Conservation (phyloP, 495 filamentous ascomycete genomes). For the Penicillium egyptiacum region DNA sequence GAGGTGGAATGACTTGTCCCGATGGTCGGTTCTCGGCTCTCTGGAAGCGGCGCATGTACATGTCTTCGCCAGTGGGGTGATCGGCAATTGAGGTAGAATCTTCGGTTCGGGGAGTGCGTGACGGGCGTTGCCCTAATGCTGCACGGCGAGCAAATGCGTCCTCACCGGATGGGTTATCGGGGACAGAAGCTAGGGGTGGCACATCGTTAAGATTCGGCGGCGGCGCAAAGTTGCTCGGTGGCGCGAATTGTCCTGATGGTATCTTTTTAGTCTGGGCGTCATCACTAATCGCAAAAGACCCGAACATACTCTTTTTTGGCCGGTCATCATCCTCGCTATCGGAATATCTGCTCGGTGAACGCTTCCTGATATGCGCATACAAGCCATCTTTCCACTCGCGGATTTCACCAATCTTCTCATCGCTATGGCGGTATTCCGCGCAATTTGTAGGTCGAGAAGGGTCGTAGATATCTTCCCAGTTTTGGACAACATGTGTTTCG, state of each 20-base stretch:
- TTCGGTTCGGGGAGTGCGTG: slow-evolving; percentile 39
- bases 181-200: slow-evolving; percentile 38
- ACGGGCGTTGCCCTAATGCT: slow-evolving; percentile 39
- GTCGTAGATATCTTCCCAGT: slow-evolving; percentile 96
- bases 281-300: neutral
- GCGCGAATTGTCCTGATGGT: slow-evolving; percentile 65
- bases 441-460: slow-evolving; percentile 80
- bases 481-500: slow-evolving; percentile 59
- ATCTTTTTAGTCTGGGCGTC: slow-evolving; percentile 6
- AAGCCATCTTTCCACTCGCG: slow-evolving; percentile 86
- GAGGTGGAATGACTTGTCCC: slow-evolving; percentile 33
- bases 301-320: slow-evolving; percentile 52
- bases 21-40: slow-evolving; percentile 34
- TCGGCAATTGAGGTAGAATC: slow-evolving; percentile 45
- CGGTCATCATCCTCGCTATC: slow-evolving; percentile 58
- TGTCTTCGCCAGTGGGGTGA: slow-evolving; percentile 65
- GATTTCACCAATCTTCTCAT: slow-evolving; percentile 77
- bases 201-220: slow-evolving; percentile 55
- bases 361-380: slow-evolving; percentile 69
- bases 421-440: slow-evolving; percentile 81
- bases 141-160: slow-evolving; percentile 70
- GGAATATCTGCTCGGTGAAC: slow-evolving; percentile 51
- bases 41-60: slow-evolving; percentile 62
- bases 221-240: slow-evolving; percentile 71
- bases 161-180: slow-evolving; percentile 64